These are phyloP conservation scores for Pistacia atlantica DNA, from an alignment of 345 rosid species.

Conservation along the genomic window DNA sequence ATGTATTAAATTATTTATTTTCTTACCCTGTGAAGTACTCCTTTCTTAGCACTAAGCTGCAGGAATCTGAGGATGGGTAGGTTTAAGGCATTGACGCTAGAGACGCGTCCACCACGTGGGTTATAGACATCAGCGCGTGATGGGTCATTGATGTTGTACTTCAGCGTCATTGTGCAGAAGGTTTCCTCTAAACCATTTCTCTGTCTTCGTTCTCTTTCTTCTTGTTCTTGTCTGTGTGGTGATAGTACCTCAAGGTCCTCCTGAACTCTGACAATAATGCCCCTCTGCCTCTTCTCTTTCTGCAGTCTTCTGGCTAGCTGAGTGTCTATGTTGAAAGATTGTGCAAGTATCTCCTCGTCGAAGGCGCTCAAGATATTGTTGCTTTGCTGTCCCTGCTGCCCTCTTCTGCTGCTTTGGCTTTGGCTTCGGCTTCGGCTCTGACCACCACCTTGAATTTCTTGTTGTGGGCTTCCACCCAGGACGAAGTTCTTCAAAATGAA, in stretches of 20 bases:
- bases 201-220: background rate
- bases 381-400: too few relatives aligned
- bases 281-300: too few relatives aligned
- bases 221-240: constrained; percentile 25
- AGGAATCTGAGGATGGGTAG: constrained; percentile 55
- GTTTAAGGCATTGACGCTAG: constrained; percentile 48
- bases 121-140: constrained; percentile 52
- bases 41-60: constrained; percentile 57
- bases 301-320: constrained; percentile 26
- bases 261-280: too few relatives aligned
- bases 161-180: constrained; percentile 50
- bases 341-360: constrained; percentile 33
- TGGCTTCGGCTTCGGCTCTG: background rate
- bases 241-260: constrained; percentile 7
- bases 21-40: constrained; percentile 40
- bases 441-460: constrained; percentile 12
- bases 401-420: constrained; percentile 12
- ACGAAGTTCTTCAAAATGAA: constrained; percentile 44
- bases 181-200: constrained; percentile 64
- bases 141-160: constrained; percentile 49
- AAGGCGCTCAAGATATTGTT: constrained; percentile 8
- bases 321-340: constrained; percentile 44
- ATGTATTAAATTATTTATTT: background rate
- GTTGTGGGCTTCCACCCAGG: constrained; percentile 52
- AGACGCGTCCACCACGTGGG: constrained; percentile 63